phyloP scores from a whole-genome alignment of 371 early-diverging fungal species.

The Rhizomucor miehei region DNA sequence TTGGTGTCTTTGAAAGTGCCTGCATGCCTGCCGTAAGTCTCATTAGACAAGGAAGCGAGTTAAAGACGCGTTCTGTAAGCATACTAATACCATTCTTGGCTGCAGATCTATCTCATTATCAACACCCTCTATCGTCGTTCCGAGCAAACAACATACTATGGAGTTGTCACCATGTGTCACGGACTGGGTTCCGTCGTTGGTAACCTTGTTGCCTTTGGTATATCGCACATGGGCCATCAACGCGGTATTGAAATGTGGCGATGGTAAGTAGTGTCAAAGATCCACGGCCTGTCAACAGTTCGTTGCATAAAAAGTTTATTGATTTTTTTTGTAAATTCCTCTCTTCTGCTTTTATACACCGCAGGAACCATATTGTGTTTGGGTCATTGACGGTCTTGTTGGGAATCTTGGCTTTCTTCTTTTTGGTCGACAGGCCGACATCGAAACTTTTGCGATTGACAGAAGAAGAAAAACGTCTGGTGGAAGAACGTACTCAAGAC shows the following conservation, averaged over 20 bases:
- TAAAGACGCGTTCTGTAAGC: too few species aligned
- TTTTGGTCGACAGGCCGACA: conserved; percentile 14
- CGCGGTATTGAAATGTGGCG: conserved; percentile 7
- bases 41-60: too few species aligned
- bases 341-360: too few species aligned
- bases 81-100: too few species aligned
- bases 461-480: conserved; percentile 13
- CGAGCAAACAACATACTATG: conserved; percentile 21
- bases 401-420: conserved; percentile 17
- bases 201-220: conserved; percentile 13
- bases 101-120: too few species aligned
- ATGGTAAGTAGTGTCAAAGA: conserved; percentile 27
- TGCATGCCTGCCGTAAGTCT: conserved; percentile 15
- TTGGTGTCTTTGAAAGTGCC: conserved; percentile 22
- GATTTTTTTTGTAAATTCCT: too few species aligned
- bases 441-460: conserved; percentile 6
- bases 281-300: too few species aligned
- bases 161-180: conserved; percentile 19
- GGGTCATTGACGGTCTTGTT: conserved; percentile 13
- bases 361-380: conserved; percentile 17
- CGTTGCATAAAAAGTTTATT: too few species aligned
- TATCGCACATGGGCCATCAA: conserved; percentile 9
- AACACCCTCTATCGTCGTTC: conserved; percentile 8
- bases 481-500: conserved; percentile 12
- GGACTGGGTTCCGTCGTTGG: conserved; percentile 28